Conservation (phyloP, 164 flowering plant species). For the Chimonanthus praecox region DNA sequence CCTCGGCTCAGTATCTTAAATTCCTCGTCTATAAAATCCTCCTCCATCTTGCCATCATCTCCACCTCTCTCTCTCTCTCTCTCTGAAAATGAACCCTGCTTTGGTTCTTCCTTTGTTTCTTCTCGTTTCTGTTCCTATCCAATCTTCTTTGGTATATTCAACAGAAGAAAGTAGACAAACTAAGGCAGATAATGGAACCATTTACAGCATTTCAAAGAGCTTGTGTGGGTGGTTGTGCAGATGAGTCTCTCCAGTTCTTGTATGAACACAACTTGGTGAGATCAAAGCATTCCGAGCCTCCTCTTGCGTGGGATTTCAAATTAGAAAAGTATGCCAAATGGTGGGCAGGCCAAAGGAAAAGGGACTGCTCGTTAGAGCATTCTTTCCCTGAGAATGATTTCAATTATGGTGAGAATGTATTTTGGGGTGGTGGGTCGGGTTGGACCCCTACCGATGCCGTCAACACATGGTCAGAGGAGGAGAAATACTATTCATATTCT, state of each 20-base stretch:
- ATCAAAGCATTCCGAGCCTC: constrained; percentile 63
- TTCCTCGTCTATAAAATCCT: too few relatives aligned
- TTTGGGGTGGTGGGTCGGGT: constrained; percentile 67
- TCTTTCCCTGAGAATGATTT: constrained; percentile 48
- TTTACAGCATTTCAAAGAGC: constrained; percentile 20
- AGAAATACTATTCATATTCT: constrained; percentile 54
- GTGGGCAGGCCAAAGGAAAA: constrained; percentile 64
- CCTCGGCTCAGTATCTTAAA: too few relatives aligned
- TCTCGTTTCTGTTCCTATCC: too few relatives aligned
- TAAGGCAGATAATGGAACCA: constrained; percentile 15
- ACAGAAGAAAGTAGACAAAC: too few relatives aligned
- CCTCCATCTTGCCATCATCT: too few relatives aligned
- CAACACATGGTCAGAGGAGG: constrained; percentile 68
- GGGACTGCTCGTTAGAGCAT: constrained; percentile 62
- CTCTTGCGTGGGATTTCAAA: constrained; percentile 55
- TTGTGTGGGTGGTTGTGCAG: constrained; percentile 28
- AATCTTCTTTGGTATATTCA: too few relatives aligned
- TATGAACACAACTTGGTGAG: constrained; percentile 65
- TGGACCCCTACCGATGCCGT: constrained; percentile 83
- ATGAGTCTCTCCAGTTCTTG: constrained; percentile 47
- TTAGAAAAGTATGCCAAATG: constrained; percentile 60
- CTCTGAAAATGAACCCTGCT: too few relatives aligned
- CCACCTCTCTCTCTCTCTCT: too few relatives aligned
- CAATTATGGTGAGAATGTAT: constrained; percentile 80
- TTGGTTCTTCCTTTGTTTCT: too few relatives aligned